Base-by-base conservation (phyloP, 306 rosid genomes). In the Rosa rugosa region DNA sequence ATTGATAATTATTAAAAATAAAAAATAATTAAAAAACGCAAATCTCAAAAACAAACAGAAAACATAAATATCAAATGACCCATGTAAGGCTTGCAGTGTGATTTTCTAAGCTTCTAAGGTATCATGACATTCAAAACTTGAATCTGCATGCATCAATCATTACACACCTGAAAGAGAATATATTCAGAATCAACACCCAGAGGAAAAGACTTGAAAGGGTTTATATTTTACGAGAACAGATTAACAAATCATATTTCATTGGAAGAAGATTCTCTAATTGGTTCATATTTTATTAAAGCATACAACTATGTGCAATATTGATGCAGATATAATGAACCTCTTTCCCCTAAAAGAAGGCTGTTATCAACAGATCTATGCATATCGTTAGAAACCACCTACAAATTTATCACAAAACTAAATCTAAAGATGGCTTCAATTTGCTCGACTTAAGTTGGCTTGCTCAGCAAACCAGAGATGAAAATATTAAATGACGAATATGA, bases 131-230 rank as follows among this genome's bases (percentile, higher is more conserved):
- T 50, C 74, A 49, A 31, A 49, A 34, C 64, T 72, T 51, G 47
- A 50, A 20, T 31, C 20, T 22, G 18, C 31, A 51, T 42, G 47
- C 65, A 38, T 12, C 49, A 73, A 53, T 73, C 54, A 38, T 44
- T 54, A 54, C 50, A 72, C 49, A 73, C 49, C 49, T 72, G 49
- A 72, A 72, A 72, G 47, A 51, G 65, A 72, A 53, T 51, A 72
- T n/a, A 72, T 8, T 18, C 11, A 5, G 51, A 57, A 51, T 56
- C 63, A 73, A 73, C 59, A 73, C 66, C 68, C 53, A 41, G 45
- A 22, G 18, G 10, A 36, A 41, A 34, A 50, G 17, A 23, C 20
- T 50, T 40, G 38, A 73, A 22, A 54, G 66, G 6, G 67, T 54
- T 45, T 16, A 20, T 20, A 54, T 53, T 53, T 38, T 73, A 36